A percentile compares a stretch with the other conserved stretches of the same genome.
phyloP scores from a whole-genome alignment of 2,329 filamentous ascomycete genomes.

The Aspergillus fumigatus region DNA sequence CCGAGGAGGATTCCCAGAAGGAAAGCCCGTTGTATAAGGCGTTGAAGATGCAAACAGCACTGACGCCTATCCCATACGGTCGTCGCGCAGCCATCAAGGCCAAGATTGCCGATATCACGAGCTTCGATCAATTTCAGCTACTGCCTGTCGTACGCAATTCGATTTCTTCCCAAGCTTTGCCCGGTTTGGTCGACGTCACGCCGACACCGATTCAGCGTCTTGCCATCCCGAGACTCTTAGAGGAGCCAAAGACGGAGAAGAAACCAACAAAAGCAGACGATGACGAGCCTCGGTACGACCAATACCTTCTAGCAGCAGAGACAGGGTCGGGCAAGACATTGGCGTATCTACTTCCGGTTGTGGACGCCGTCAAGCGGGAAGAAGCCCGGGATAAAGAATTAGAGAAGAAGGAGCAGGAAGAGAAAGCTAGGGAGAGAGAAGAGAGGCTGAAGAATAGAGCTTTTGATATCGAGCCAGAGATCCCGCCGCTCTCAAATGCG shows the following conservation, averaged over 20 bases:
- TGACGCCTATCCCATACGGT: conserved; percentile 73
- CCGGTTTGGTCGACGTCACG: conserved; percentile 66
- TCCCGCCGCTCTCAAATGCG: conserved; percentile 61
- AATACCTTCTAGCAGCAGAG: conserved; percentile 86
- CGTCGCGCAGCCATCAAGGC: conserved; percentile 60
- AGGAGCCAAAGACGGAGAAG: conserved; percentile 45
- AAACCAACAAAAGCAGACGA: conserved; percentile 30
- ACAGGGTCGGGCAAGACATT: conserved; percentile 97
- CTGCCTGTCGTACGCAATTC: conserved; percentile 67
- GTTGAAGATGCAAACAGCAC: conserved; percentile 84
- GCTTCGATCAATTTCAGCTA: conserved; percentile 76
- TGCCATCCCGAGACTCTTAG: conserved; percentile 75
- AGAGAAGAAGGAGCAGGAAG: conserved; percentile 49
- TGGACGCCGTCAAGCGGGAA: conserved; percentile 78
- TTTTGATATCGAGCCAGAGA: conserved; percentile 57
- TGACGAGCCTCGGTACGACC: conserved; percentile 48
- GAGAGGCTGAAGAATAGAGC: conserved; percentile 51
- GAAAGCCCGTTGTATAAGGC: conserved; percentile 64
- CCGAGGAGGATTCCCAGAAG: conserved; percentile 34
- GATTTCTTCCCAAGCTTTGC: conserved; percentile 67
- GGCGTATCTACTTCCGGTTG: conserved; percentile 78
- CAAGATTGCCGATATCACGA: conserved; percentile 61
- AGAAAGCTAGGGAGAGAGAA: conserved; percentile 53
- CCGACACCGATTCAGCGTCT: conserved; percentile 88
- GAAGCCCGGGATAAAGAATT: conserved; percentile 62